Base-by-base conservation (phyloP, 1,139 yeast species). In the Lodderomyces beijingensis region DNA sequence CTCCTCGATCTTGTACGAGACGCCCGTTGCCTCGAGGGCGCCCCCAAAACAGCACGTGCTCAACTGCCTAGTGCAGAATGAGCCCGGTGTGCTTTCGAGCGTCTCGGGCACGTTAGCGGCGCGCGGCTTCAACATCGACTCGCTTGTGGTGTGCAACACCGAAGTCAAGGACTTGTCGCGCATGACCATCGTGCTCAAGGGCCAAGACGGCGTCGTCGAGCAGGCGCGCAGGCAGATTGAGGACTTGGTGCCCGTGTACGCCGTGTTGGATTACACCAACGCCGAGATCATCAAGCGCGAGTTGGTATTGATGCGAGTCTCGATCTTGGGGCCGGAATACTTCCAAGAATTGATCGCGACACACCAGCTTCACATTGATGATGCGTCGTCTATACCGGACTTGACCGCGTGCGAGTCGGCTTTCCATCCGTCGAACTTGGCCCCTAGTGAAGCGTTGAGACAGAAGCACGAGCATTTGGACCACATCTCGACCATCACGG, bases 151-250 rank as follows among this genome's bases (percentile, higher is more conserved):
- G 31, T 89, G 96, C 59, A 86, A 82, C 65, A 91, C 98, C 21
- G 97, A 91, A 59, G 97, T 91, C 41, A 81, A 83, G 62, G 96
- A 91, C 57, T 73, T 91, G 47, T 85, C 96, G 22, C 77, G 98
- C 57, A 91, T 91, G 98, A 91, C 98, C 9, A 86, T 91, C 51
- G 96, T 87, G 20, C 71, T 91, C 51, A 82, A 81, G 40, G 98
- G 97, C 40, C 95, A 88, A 57, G 96, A 89, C 52, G 96, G 94
- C 17, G 91, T 91, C 38, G 83, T 91, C 48, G 98, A 91, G 60
- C 98, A 91, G 67, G 97, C 97, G n/a, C 78, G 98, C 58, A 80
- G 97, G 58, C 98, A 91, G 62, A 84, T 91, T 45, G 98, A 91
- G 65, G 97, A 91, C 52, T 74, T 91, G 55, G 98, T 91, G 17